Base-by-base conservation (phyloP, 768 basidiomycete species). In the Clathrus columnatus region DNA sequence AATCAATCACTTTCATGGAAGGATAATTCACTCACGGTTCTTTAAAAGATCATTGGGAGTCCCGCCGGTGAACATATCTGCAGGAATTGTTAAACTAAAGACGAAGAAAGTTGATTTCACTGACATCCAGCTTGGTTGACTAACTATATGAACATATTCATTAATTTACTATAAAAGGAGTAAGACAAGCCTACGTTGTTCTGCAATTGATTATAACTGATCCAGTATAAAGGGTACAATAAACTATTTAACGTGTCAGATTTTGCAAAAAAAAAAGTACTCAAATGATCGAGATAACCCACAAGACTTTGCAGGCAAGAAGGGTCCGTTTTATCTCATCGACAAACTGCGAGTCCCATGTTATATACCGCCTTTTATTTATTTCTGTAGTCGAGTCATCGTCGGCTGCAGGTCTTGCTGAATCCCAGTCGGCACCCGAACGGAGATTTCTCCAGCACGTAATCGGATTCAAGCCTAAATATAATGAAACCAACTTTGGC, bases 251-350 rank as follows among this genome's bases (percentile, higher is more conserved):
- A 20, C 26, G 23, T 14, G 36, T 32, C 24, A 28, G 17, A 7
- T 47, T 5, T 17, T 21, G 36, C n/a, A n/a, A 8, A 36, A 36
- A 14, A 36, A 36, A 36, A 4, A 36, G n/a, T 23, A 14, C 20
- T 17, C 20, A 4, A 46, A 10, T 14, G 24, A 21, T 21, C n/a
- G 18, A n/a, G 10, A n/a, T 20, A 11, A 46, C 53, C 46, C 20
- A 54, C 53, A 54, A 54, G 28, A 54, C 53, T 47, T 54, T 54
- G 41, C 53, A 54, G 7, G 53, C 53, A 28, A 54, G 28, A 11
- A 54, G 43, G 11, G 53, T 54, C 21, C 53, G 24, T 27, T 45
- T 20, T 24, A 54, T 54, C 24, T 54, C 53, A 30, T 54, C 53
- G n/a, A 54, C 53, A 29, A 54, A 54, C 14, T 45, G 24, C 24